Evolutionary conservation across 371 early-diverging fungal genomes (phyloP).

Genomic region (Circinella umbellata): DNA sequence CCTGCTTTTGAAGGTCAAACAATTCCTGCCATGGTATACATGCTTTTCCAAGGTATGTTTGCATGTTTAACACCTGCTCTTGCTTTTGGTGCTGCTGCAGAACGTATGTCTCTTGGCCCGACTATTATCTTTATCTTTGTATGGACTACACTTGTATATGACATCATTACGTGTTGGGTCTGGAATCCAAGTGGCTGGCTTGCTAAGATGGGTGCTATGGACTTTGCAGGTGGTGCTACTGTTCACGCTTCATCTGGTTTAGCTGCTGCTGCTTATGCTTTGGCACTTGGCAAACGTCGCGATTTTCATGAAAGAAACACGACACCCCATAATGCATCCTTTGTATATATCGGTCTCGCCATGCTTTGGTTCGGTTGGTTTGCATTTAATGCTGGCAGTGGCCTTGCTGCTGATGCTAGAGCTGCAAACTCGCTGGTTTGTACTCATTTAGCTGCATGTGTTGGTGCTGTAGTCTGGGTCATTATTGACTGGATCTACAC

Average conservation of each 20-base stretch:
- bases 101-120: constrained; percentile 81
- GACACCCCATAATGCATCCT: constrained; percentile 79
- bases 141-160: constrained; percentile 85
- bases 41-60: constrained; percentile 80
- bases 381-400: constrained; percentile 54
- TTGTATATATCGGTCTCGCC: constrained; percentile 80
- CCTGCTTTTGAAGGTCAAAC: constrained; percentile 54
- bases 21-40: constrained; percentile 64
- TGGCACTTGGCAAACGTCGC: constrained; percentile 77
- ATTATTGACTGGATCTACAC: constrained; percentile 67
- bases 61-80: constrained; percentile 76
- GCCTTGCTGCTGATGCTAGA: constrained; percentile 72
- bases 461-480: constrained; percentile 76
- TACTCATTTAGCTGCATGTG: constrained; percentile 74
- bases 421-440: constrained; percentile 76
- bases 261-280: constrained; percentile 81
- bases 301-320: constrained; percentile 66
- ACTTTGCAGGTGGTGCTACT: constrained; percentile 87
- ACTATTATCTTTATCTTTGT: constrained; percentile 78
- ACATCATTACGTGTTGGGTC: constrained; percentile 84
- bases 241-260: constrained; percentile 87
- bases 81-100: constrained; percentile 85
- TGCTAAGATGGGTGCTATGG: constrained; percentile 70
- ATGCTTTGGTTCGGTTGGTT: constrained; percentile 76
- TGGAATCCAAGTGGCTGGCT: constrained; percentile 83